Percentiles rank a stretch among this genome's conserved stretches.
Conservation (phyloP, 768 basidiomycete species). For the Suillus cothurnatus region DNA sequence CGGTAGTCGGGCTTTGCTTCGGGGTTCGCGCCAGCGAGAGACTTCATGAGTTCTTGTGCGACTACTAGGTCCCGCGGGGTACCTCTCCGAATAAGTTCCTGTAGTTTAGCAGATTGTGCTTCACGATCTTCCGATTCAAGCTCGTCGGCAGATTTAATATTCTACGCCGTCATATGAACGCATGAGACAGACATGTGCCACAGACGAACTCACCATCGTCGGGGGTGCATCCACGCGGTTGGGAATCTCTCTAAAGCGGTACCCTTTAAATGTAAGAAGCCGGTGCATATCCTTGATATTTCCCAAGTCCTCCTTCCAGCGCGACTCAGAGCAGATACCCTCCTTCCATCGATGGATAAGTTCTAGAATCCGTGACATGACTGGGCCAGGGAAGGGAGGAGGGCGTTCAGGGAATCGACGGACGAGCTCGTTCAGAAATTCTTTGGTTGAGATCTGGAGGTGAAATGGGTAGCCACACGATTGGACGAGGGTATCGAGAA, state of each 20-base stretch:
- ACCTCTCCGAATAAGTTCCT: slow-evolving; percentile 94
- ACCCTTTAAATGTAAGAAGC: slow-evolving; percentile 91
- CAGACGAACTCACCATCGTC: slow-evolving; percentile 22
- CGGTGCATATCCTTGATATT: slow-evolving; percentile 99
- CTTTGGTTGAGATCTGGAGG: slow-evolving; percentile 95
- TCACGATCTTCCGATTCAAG: slow-evolving; percentile 94
- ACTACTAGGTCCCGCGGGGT: slow-evolving; percentile 94
- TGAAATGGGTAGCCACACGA: slow-evolving; percentile 98
- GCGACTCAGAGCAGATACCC: slow-evolving; percentile 81
- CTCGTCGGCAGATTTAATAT: slow-evolving; percentile 93
- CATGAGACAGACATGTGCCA: slow-evolving; percentile 25
- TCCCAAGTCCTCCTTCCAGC: slow-evolving; percentile 95
- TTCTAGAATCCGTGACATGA: slow-evolving; percentile 94
- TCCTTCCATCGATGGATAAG: slow-evolving; percentile 95
- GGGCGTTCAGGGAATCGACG: slow-evolving; percentile 97
- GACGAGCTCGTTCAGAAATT: slow-evolving; percentile 98
- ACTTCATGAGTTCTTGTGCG: slow-evolving; percentile 97
- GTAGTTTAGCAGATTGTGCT: slow-evolving; percentile 96
- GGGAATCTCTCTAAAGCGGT: slow-evolving; percentile 64
- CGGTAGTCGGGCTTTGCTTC: slow-evolving; percentile 95
- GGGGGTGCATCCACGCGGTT: slow-evolving; percentile 21
- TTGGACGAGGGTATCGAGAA: slow-evolving; percentile 91
- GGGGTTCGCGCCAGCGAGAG: slow-evolving; percentile 92
- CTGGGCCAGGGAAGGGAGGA: slow-evolving; percentile 90
- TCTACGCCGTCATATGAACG: slow-evolving; percentile 44